Evolutionary conservation across 139 green algal species (phyloP), one percentile per base, ranked within the genome.

Genomic region (Chlamydomonas schloesseri): DNA sequence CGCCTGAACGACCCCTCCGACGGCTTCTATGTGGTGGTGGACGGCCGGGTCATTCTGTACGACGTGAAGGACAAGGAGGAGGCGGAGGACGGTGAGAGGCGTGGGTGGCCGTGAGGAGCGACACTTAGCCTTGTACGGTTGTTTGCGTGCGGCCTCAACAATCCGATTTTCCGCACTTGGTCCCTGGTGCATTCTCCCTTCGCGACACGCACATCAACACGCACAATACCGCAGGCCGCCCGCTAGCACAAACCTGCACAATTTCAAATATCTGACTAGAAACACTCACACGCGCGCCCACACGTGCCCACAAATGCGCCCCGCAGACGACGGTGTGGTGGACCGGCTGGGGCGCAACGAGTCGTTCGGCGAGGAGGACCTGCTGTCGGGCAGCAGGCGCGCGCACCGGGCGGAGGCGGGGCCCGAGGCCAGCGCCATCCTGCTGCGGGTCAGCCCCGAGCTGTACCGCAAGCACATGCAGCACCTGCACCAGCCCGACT

Each of bases 291-390:
- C 42, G 42, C 42, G 17, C 57, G 9, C 57, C 8, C 23, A 24
- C 20, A 29, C 20, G 23, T 10, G 9, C 23, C 11, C 20, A 64
- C 21, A 64, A 10, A 24, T 3, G 9, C 62, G 11, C 18, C 33
- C 10, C 33, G 2, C 64, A 84, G 78, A 84, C 33, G 83, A 88
- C 64, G 65, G 65, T 26, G 73, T 83, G 73, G 73, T 88, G n/a
- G 72, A 82, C 2, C 62, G 62, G 15, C 62, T 88, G 60, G 47
- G 31, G 0, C 73, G 37, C 31, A 60, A 36, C 46, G 62, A 83
- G n/a, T 79, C 57, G 26, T 88, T 88, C 34, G 83, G 83, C 23
- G 72, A 88, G 64, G 83, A 88, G 73, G 83, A 88, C 31, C 77
- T 88, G 50, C 83, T 88, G 42, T 78, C 62, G 17, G 26, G 18